Evolutionary conservation across 345 rosid species (phyloP).

Genomic region (Citrus cavaleriei): DNA sequence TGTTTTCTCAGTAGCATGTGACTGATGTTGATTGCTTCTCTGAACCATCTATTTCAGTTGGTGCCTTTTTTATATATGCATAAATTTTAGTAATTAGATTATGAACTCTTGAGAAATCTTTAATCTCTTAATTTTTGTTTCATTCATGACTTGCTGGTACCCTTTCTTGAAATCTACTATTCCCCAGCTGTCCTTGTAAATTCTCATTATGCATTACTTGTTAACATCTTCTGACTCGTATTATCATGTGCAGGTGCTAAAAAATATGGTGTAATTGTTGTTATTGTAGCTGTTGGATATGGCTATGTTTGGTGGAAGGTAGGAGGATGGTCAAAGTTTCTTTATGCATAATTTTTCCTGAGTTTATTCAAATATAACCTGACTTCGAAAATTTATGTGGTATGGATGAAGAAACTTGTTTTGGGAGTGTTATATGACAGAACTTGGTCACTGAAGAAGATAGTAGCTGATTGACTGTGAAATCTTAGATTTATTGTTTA

Average conservation of each 20-base stretch:
- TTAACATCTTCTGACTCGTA: conserved; percentile 9
- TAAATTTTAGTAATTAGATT: background rate
- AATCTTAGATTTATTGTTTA: background rate
- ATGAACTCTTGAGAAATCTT: conserved; percentile 1
- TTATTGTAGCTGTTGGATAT: conserved; percentile 54
- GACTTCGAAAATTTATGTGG: background rate
- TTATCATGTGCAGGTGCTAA: conserved; percentile 41
- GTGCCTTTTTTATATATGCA: background rate
- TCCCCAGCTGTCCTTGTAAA: background rate
- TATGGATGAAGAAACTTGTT: background rate
- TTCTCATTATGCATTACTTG: background rate
- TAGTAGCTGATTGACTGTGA: background rate
- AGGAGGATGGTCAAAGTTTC: background rate
- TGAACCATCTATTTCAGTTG: background rate
- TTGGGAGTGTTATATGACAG: background rate
- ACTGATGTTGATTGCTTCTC: background rate
- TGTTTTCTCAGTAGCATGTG: background rate
- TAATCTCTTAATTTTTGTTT: background rate
- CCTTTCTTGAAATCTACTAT: background rate
- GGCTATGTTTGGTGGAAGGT: conserved; percentile 93
- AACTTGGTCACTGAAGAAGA: background rate
- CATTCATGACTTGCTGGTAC: background rate
- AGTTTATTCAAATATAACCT: background rate
- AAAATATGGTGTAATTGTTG: conserved; percentile 47
- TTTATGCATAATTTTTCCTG: background rate